Evolutionary conservation across 176 grass and related monocot species (phyloP).

Genomic region (Pharus latifolius): DNA sequence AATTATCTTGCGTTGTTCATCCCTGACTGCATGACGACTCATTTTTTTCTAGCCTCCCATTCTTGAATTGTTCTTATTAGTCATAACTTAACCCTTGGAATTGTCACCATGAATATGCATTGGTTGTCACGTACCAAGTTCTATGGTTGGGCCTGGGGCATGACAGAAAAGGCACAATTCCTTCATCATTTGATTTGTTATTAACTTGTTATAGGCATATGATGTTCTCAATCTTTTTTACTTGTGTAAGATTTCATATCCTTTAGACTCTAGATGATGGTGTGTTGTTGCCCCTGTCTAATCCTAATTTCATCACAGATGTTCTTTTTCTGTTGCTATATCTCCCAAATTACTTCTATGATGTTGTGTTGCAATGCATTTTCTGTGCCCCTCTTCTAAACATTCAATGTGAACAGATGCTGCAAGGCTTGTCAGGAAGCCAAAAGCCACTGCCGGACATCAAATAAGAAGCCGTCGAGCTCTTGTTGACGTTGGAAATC

Average conservation of each 20-base stretch:
- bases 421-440: slow-evolving; percentile 11
- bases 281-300: neutral
- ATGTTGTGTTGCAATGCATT: neutral
- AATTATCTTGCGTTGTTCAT: no score
- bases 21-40: no score
- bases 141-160: no score
- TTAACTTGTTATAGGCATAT: neutral
- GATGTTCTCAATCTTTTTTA: neutral
- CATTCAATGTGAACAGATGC: slow-evolving; percentile 15
- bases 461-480: slow-evolving; percentile 2
- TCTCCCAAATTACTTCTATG: neutral
- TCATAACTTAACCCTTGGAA: no score
- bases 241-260: neutral
- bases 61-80: no score
- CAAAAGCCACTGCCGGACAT: neutral
- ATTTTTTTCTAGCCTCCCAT: no score
- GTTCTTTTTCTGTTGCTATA: neutral
- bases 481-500: slow-evolving; percentile 16
- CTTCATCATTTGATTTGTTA: neutral
- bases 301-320: neutral
- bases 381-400: neutral
- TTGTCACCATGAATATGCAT: no score
- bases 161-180: no score
- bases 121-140: no score
- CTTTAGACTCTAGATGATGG: neutral